Evolutionary conservation across 805 yeast species (phyloP).

Genomic region (Wickerhamiella siamensis): DNA sequence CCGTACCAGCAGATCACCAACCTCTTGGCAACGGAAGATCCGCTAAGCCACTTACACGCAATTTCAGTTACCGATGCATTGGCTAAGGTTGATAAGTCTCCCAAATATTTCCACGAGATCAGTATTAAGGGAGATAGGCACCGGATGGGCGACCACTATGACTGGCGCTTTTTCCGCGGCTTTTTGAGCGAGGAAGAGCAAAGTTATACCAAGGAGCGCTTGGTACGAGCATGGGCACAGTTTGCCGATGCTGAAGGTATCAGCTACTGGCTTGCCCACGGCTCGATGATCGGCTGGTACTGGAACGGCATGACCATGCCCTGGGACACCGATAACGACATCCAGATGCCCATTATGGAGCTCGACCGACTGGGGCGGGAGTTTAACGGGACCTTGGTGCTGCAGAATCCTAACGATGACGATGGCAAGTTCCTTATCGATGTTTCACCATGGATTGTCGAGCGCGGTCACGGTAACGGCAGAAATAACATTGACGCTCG

Average conservation of each 20-base stretch:
- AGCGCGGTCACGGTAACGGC: conserved; percentile 36
- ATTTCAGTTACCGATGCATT: not conserved
- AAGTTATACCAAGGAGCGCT: conserved; percentile 33
- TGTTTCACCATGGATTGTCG: conserved; percentile 35
- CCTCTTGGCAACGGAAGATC: not conserved
- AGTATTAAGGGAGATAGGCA: conserved; percentile 10
- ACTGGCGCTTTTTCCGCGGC: conserved; percentile 51
- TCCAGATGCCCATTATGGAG: conserved; percentile 38
- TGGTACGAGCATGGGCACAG: conserved; percentile 33
- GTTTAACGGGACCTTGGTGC: conserved; percentile 34
- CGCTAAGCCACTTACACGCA: not conserved
- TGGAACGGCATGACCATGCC: conserved; percentile 38
- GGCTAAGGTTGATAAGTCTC: conserved; percentile 1
- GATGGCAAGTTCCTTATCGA: conserved; percentile 34
- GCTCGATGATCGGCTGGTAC: conserved; percentile 36
- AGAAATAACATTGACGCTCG: conserved; percentile 39
- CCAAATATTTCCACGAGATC: conserved; percentile 16
- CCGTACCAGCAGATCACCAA: not conserved
- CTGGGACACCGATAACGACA: conserved; percentile 38
- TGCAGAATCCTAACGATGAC: conserved; percentile 33
- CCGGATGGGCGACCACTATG: conserved; percentile 31
- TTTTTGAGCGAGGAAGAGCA: conserved; percentile 27
- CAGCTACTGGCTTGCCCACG: conserved; percentile 36
- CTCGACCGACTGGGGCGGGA: conserved; percentile 32
- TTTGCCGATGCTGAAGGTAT: conserved; percentile 32